A percentile compares a stretch with the other conserved stretches of the same genome.
These are phyloP conservation scores for Balansia obtecta DNA, from an alignment of 2,329 filamentous ascomycete genomes.

Conservation along the genomic window DNA sequence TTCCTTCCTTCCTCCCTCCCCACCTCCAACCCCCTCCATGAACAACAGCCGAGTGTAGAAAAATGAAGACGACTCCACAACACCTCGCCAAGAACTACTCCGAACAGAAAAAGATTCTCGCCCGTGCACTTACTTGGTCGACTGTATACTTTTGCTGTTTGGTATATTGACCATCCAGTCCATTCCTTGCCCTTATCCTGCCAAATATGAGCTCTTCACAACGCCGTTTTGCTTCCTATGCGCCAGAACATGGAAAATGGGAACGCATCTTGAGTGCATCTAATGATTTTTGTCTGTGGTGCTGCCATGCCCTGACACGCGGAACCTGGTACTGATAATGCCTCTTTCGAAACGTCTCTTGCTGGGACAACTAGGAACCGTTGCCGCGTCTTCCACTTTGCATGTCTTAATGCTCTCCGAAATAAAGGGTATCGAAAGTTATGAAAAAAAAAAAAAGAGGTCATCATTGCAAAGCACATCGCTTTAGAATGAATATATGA, in stretches of 20 bases:
- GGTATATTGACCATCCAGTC: no score
- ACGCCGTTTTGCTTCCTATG: not conserved
- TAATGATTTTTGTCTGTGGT: no score
- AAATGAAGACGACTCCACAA: slow-evolving; percentile 1
- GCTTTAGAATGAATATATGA: not conserved
- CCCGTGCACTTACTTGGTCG: not conserved
- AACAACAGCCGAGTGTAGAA: not conserved
- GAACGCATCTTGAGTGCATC: no score
- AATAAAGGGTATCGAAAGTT: not conserved
- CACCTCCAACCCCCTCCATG: no score
- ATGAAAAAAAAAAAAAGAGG: not conserved
- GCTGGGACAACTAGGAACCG: not conserved
- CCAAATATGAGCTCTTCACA: not conserved
- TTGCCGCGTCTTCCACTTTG: not conserved
- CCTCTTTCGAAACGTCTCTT: not conserved
- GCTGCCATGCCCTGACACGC: no score
- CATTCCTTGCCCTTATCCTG: not conserved
- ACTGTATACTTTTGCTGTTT: not conserved
- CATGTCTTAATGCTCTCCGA: not conserved
- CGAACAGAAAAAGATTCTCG: not conserved
- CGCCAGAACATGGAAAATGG: not conserved
- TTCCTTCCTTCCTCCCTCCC: no score
- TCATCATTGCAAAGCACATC: not conserved
- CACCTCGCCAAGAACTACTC: not conserved
- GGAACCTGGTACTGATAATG: not conserved